Base-by-base conservation (phyloP, 2,329 filamentous ascomycete genomes). In the Sordariomycetes sp. region DNA sequence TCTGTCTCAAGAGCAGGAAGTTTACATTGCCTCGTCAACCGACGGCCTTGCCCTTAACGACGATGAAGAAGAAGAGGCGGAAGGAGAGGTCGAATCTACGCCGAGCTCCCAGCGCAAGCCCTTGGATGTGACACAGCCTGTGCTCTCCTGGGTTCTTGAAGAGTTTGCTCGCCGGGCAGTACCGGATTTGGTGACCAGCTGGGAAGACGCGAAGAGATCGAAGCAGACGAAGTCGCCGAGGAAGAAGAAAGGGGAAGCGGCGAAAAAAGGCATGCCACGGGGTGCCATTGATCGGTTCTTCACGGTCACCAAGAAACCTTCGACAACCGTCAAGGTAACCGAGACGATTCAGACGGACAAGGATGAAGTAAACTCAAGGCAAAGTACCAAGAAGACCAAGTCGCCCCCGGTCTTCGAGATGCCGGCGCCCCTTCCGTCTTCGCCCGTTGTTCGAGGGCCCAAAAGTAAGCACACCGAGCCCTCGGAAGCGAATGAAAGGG, bases 1-100 rank as follows among this genome's bases (percentile, higher is more conserved):
- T 47, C 60, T 95, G 17, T 72, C 76, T 9, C 66, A 69, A 1
- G 88, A 95, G 50, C 71, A 76, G 20, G 79, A 84, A 12, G 75
- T 75, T 39, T 63, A 66, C 2, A 66, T 72, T 3, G 42, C 53
- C 1, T 68, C 59, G 42, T 68, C 64, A 2, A 64, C 75, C 19
- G 63, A 63, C 30, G 73, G 72, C 0, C 53, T 79, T 11, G 74
- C 75, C 3, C 61, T 77, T n/a, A 75, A 75, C 42, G 75, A 72
- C 39, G 80, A 86, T 34, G 77, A 84, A 24, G 79, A 84, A 8
- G 61, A 74, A 11, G 67, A 66, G 1, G 67, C 63, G 49, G 33
- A 54, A 50, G 45, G 46, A 4, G 39, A 40, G 3, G 38, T 43
- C 2, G 57, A 50, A n/a, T 36, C 42, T 10, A 39, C 32, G 11